A percentile compares a stretch with the other conserved stretches of the same genome.
Evolutionary conservation across 2,329 filamentous ascomycete genomes (phyloP).

Genomic region (Diaporthe ampelina): DNA sequence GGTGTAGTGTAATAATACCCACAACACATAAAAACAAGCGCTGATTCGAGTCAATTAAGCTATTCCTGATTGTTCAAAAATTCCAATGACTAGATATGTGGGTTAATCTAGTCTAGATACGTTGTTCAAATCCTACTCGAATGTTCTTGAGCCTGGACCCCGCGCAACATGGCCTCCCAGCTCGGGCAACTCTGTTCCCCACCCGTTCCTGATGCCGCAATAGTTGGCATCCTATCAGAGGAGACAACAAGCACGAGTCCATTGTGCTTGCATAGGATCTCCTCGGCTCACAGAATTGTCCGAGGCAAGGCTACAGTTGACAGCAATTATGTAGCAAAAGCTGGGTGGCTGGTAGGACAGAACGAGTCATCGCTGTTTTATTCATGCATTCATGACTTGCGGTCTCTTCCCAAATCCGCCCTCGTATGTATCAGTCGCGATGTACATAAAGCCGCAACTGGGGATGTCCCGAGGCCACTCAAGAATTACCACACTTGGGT

Average conservation of each 20-base stretch:
- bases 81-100: not conserved
- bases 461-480: not conserved
- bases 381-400: not conserved
- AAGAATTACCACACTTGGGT: not conserved
- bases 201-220: not conserved
- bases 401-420: not conserved
- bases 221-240: not conserved
- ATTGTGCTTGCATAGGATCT: not conserved
- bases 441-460: not conserved
- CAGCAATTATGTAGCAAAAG: not conserved
- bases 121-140: too few relatives aligned
- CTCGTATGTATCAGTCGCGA: not conserved
- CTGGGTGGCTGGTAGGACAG: not conserved
- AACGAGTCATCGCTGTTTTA: not conserved
- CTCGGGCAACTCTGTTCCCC: not conserved
- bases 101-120: too few relatives aligned
- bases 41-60: not conserved
- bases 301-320: not conserved
- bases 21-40: not conserved
- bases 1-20: not conserved
- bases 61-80: not conserved
- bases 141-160: too few relatives aligned
- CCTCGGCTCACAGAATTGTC: not conserved
- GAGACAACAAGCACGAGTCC: not conserved
- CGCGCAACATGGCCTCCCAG: not conserved